Percentiles rank a stretch among this genome's conserved stretches.
Conservation (phyloP, 441 rosid genomes). For the Biscutella laevigata region DNA sequence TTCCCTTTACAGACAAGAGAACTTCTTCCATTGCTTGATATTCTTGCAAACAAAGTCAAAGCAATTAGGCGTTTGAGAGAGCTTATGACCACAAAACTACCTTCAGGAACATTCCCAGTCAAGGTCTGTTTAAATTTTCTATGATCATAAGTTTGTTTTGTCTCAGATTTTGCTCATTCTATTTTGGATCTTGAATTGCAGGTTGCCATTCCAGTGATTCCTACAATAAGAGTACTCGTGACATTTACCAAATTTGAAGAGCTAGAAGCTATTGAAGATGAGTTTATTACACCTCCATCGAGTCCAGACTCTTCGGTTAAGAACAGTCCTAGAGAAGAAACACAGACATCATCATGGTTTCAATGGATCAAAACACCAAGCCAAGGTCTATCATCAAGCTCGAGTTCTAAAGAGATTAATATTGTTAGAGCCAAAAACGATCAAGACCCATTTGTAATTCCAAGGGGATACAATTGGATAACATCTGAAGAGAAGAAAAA, state of each 20-base stretch:
- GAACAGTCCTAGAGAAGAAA: slow-evolving; percentile 48
- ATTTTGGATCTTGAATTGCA: slow-evolving; percentile 18
- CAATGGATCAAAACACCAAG: slow-evolving; percentile 93
- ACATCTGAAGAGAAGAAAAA: slow-evolving; percentile 91
- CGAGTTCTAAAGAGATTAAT: no score
- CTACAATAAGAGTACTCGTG: slow-evolving; percentile 86
- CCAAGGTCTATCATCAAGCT: slow-evolving; percentile 49
- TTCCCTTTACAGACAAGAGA: slow-evolving; percentile 89
- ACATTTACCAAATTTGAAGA: slow-evolving; percentile 95
- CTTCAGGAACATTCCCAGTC: slow-evolving; percentile 89
- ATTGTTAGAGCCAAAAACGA: slow-evolving; percentile 47
- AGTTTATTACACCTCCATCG: slow-evolving; percentile 90
- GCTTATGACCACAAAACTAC: slow-evolving; percentile 88
- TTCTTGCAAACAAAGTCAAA: slow-evolving; percentile 96
- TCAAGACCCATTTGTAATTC: slow-evolving; percentile 77
- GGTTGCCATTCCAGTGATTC: slow-evolving; percentile 98
- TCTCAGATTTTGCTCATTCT: background rate
- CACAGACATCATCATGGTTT: slow-evolving; percentile 72
- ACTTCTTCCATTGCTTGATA: slow-evolving; percentile 91
- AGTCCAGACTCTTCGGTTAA: slow-evolving; percentile 52
- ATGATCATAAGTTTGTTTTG: no score
- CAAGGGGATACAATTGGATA: slow-evolving; percentile 74
- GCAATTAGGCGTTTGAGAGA: slow-evolving; percentile 95
- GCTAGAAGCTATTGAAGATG: slow-evolving; percentile 64
- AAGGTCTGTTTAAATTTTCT: slow-evolving; percentile 42